Base-by-base conservation (phyloP, 2,329 filamentous ascomycete genomes). In the Fusarium equiseti region DNA sequence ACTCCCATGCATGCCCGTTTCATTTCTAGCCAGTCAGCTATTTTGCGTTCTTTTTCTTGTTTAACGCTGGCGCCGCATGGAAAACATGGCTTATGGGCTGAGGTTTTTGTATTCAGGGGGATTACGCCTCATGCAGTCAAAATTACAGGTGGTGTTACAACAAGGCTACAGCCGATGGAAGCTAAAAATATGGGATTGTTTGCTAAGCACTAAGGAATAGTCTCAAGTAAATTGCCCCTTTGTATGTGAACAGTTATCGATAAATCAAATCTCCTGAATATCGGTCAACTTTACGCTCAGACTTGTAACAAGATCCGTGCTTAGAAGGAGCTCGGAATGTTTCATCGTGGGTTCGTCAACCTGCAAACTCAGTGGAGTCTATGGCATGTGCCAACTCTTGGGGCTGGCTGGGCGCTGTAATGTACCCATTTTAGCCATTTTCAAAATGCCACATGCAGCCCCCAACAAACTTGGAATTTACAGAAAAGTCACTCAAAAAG, bases 301-400 rank as follows among this genome's bases (percentile, higher is more conserved):
- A 43, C 50, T 43, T 53, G 24, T 42, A 49, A 32, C 32, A 43
- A 49, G 57, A 49, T 26, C 54, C 44, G 48, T 27, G 63, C 63
- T 59, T 29, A 31, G 31, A 15, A 31, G 16, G 16, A 62, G 55
- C 35, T 38, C 31, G 27, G 27, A 66, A 66, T 66, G 63, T 55
- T 66, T 66, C 63, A 62, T 66, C 46, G 52, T 64, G 51, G 51
- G 51, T 65, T 59, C 49, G 61, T 66, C 32, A 26, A 48, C 24
- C 13, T 57, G 35, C 35, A 38, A 38, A 38, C 35, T 49, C 46
- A 20, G 16, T 22, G 20, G 24, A 52, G 50, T n/a, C 18, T 35
- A 24, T 35, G 50, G 22, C 22, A 52, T 49, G 29, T 57, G 45
- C 52, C 61, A 46, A 46, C 35, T 35, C 40, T 59, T 49, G 49